Conservation (phyloP, 495 filamentous ascomycete genomes). For the Aspergillus kassunensis region DNA sequence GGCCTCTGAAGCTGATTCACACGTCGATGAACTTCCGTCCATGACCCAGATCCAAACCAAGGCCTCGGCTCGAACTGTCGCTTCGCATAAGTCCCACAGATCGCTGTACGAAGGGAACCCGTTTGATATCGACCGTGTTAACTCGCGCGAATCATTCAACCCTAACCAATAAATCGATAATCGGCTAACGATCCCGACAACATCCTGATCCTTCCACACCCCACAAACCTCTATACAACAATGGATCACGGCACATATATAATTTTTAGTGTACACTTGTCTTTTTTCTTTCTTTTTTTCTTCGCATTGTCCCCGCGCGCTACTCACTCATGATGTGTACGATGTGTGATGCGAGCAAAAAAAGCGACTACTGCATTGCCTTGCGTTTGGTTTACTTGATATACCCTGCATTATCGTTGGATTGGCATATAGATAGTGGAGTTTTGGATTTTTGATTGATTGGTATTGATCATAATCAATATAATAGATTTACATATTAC, state of each 20-base stretch:
- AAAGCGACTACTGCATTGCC: slow-evolving; percentile 6
- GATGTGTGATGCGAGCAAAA: slow-evolving; percentile 17
- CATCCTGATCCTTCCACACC: too few relatives aligned
- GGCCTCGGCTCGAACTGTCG: slow-evolving; percentile 30
- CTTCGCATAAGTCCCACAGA: slow-evolving; percentile 20
- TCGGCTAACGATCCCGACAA: too few relatives aligned
- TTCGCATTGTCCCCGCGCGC: not conserved
- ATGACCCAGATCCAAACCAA: slow-evolving; percentile 31
- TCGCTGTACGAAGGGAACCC: slow-evolving; percentile 43
- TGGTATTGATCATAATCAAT: not conserved
- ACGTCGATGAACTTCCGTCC: slow-evolving; percentile 16
- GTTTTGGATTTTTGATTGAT: slow-evolving; percentile 11
- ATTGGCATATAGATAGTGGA: slow-evolving; percentile 18
- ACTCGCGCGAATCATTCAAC: slow-evolving; percentile 44
- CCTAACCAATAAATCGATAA: too few relatives aligned
- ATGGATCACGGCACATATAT: too few relatives aligned
- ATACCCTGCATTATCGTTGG: slow-evolving; percentile 20
- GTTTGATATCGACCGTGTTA: slow-evolving; percentile 43
- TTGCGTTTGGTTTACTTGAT: slow-evolving; percentile 19
- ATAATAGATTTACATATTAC: too few relatives aligned
- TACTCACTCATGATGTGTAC: slow-evolving; percentile 9
- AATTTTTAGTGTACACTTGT: slow-evolving; percentile 21
- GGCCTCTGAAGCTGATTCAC: slow-evolving; percentile 24
- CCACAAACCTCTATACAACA: too few relatives aligned
- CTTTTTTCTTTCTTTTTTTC: not conserved